A percentile compares a stretch with the other conserved stretches of the same genome.
Conservation (phyloP, 2,329 filamentous ascomycete genomes). For the Pleurostoma richardsiae region DNA sequence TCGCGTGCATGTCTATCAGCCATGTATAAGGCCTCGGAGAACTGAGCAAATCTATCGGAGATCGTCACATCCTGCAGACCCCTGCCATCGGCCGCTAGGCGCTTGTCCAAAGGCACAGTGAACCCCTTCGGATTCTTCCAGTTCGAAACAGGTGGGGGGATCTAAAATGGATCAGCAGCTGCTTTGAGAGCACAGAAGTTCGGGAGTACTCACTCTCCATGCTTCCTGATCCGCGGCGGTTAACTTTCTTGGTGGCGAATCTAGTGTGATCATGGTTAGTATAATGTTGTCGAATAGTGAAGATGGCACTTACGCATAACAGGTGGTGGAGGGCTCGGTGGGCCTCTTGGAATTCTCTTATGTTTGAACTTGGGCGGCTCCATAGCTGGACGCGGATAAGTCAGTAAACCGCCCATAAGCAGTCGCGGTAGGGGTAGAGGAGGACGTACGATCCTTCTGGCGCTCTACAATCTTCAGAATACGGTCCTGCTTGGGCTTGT, state of each 20-base stretch:
- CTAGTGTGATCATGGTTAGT: no score
- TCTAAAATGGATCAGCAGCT: neutral
- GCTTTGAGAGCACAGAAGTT: neutral
- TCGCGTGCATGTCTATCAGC: slow-evolving; percentile 93
- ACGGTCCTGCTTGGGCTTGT: slow-evolving; percentile 82
- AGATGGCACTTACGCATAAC: slow-evolving; percentile 56
- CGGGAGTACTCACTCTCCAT: slow-evolving; percentile 64
- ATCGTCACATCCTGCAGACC: slow-evolving; percentile 91
- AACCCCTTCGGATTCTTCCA: slow-evolving; percentile 99
- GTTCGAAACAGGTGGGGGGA: slow-evolving; percentile 80
- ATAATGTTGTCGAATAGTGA: no score
- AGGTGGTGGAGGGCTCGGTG: slow-evolving; percentile 86
- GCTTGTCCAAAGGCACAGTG: slow-evolving; percentile 92
- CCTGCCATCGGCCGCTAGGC: slow-evolving; percentile 86
- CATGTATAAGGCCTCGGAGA: slow-evolving; percentile 89
- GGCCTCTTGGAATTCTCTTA: slow-evolving; percentile 93
- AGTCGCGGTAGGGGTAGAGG: no score
- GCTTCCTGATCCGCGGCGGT: slow-evolving; percentile 96
- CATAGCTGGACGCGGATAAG: slow-evolving; percentile 46
- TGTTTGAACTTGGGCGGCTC: slow-evolving; percentile 98
- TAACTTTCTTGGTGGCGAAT: slow-evolving; percentile 88
- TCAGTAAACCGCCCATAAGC: no score
- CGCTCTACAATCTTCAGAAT: slow-evolving; percentile 98
- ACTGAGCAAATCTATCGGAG: slow-evolving; percentile 97
- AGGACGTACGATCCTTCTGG: slow-evolving; percentile 63